These are phyloP conservation scores for Lichtheimia corymbifera DNA, from an alignment of 371 early-diverging fungal species.

Conservation along the genomic window DNA sequence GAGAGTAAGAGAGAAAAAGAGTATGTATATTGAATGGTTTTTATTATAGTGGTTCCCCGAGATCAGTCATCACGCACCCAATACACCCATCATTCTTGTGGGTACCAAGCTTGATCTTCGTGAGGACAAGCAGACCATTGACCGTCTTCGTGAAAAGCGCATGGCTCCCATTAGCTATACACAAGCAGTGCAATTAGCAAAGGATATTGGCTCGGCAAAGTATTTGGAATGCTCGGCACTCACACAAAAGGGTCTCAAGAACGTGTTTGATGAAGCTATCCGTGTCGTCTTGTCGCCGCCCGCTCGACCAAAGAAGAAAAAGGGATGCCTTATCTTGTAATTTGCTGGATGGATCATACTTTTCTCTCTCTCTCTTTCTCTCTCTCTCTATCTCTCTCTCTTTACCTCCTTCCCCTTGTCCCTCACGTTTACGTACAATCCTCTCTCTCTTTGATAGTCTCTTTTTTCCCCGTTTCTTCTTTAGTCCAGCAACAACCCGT, in stretches of 20 bases:
- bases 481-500: too few relatives aligned
- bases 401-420: neutral
- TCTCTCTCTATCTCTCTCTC: neutral
- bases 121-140: slow-evolving; percentile 88
- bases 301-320: slow-evolving; percentile 54
- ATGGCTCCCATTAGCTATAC: slow-evolving; percentile 90
- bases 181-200: slow-evolving; percentile 88
- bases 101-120: slow-evolving; percentile 99
- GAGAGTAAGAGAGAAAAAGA: neutral
- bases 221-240: slow-evolving; percentile 99
- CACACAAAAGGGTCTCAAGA: slow-evolving; percentile 97
- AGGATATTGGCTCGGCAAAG: slow-evolving; percentile 89
- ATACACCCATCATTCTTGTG: slow-evolving; percentile 94
- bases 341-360: neutral
- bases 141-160: slow-evolving; percentile 83
- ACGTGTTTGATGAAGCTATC: slow-evolving; percentile 98
- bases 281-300: slow-evolving; percentile 84
- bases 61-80: slow-evolving; percentile 93
- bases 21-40: neutral
- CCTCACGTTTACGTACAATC: neutral
- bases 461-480: too few relatives aligned
- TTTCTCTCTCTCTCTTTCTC: neutral
- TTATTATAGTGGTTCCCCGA: slow-evolving; percentile 88
- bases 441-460: too few relatives aligned
- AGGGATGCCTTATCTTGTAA: slow-evolving; percentile 73